Evolutionary conservation across 2,329 filamentous ascomycete genomes (phyloP).

Genomic region (Exophiala oligosperma): DNA sequence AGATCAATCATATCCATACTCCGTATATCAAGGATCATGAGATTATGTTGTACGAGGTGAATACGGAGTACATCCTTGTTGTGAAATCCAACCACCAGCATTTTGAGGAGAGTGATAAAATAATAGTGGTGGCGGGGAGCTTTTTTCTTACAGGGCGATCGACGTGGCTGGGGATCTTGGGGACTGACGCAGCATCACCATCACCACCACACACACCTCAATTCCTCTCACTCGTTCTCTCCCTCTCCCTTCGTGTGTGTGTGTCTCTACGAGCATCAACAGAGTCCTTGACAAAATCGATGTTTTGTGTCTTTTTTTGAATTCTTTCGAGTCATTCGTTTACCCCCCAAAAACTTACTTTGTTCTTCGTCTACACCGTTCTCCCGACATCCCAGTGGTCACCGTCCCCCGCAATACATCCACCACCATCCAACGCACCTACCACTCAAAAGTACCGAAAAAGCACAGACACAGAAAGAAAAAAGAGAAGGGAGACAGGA

Average conservation of each 20-base stretch:
- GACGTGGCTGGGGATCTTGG: constrained; percentile 6
- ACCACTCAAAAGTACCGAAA: neutral
- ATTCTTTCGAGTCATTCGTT: neutral
- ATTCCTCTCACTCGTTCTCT: neutral
- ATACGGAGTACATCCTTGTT: too few species aligned
- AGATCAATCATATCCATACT: too few species aligned
- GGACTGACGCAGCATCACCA: neutral
- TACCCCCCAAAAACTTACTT: neutral
- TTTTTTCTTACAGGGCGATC: neutral
- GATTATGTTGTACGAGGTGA: too few species aligned
- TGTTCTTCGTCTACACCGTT: neutral
- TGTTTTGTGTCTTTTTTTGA: neutral
- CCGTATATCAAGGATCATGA: too few species aligned
- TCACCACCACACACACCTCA: constrained; percentile 8
- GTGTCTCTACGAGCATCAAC: neutral
- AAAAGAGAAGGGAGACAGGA: neutral
- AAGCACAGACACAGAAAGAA: neutral
- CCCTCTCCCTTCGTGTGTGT: neutral
- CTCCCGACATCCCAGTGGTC: neutral
- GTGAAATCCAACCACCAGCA: constrained; percentile 15
- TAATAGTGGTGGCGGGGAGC: too few species aligned
- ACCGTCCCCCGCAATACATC: neutral
- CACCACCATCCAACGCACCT: neutral
- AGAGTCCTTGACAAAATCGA: neutral
- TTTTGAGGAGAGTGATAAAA: neutral